Base-by-base conservation (phyloP, 202 grass and related monocot species). In the Schoenoplectus tabernaemontani region DNA sequence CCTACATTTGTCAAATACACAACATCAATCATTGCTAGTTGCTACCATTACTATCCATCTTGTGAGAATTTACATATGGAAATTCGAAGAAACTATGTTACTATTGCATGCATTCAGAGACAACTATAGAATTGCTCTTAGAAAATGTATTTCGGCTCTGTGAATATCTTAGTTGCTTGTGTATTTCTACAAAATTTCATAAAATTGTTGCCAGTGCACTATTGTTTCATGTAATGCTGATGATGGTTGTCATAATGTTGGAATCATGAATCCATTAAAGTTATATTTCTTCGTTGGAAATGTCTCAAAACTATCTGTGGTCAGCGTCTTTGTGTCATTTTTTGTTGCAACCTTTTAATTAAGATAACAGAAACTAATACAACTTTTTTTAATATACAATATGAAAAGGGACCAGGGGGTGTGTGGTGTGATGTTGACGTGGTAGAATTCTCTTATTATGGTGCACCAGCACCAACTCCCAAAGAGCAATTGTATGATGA, bases 391-490 rank as follows among this genome's bases (percentile, higher is more conserved):
- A 15, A 48, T 23, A 30, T 43, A 72, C 85, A 44, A 28, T 28
- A 28, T 28, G 28, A 28, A 78, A 75, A 95, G 89, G 92, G 92
- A 51, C 92, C 92, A 58, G 89, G 92, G 2, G 89, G 89, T 5
- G 85, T 96, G 38, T 96, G 92, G 92, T 96, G 92, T 71, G 87
- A 96, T 82, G 92, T 96, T 39, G 92, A 96, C 30, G 92, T 96
- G 59, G 85, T 96, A 54, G 92, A 96, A 80, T 96, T 96, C 66
- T 96, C 92, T 84, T 95, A 95, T 86, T 95, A 95, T 75, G 92
- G 92, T 74, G 92, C 92, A 78, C 92, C 92, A 32, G 87, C 89
- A 32, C 83, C 92, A 16, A 95, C 92, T 42, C 92, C 89, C 7
- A 95, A 95, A 82, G 92, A 95, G 59, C 92, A 95, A 74, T 47